Evolutionary conservation across 2,329 filamentous ascomycete species (phyloP).

Genomic region (Epichloe sp.): DNA sequence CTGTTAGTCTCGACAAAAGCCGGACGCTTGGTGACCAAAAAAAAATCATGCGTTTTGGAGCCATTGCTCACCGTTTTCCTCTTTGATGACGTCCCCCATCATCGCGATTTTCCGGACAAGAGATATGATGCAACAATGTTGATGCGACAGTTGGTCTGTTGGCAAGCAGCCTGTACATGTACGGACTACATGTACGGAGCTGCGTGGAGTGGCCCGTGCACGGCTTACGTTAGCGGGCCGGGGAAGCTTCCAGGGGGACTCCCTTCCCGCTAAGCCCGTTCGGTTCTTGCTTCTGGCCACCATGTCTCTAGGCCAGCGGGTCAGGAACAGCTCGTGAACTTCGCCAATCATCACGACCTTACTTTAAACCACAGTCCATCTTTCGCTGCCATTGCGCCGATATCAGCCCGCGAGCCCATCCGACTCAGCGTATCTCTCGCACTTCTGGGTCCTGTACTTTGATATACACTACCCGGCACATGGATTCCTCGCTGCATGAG

Average conservation of each 20-base stretch:
- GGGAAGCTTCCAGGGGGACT: neutral
- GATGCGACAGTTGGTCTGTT: neutral
- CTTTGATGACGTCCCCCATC: constrained; percentile 11
- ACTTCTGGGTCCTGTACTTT: neutral
- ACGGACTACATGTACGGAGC: too few species aligned
- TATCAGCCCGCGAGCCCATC: neutral
- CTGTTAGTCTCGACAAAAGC: neutral
- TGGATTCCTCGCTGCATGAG: constrained; percentile 73
- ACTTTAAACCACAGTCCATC: neutral
- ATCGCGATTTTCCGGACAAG: neutral
- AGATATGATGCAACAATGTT: neutral
- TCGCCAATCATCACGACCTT: neutral
- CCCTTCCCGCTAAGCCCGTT: constrained; percentile 18
- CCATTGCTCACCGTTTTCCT: constrained; percentile 20
- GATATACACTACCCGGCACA: constrained; percentile 26
- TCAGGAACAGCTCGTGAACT: constrained; percentile 6
- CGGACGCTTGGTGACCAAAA: neutral
- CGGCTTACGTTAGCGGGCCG: constrained; percentile 17
- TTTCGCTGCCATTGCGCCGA: neutral
- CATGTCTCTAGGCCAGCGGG: constrained; percentile 13
- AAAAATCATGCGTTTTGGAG: neutral
- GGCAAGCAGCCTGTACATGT: neutral
- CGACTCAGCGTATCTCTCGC: neutral
- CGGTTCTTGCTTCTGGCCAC: constrained; percentile 18
- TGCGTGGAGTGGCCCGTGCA: constrained; percentile 10